These are phyloP conservation scores for Blastocystis sp. DNA, from an alignment of 352 stramenopile genomes.

Conservation along the genomic window DNA sequence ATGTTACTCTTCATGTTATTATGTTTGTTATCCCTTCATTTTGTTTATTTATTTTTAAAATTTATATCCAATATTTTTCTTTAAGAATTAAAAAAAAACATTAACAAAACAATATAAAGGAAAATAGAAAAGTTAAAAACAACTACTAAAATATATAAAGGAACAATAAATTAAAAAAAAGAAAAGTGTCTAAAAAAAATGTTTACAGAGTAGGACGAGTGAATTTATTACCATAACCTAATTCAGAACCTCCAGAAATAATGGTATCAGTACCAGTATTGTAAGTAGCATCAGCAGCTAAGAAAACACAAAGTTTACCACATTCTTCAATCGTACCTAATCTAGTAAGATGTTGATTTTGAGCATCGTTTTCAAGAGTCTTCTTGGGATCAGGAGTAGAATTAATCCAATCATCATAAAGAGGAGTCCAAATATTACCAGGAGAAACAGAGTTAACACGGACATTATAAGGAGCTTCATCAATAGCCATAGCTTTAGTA, in stretches of 20 bases:
- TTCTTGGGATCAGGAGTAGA: conserved; percentile 12
- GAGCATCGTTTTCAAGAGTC: conserved; percentile 15
- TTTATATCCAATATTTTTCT: too few relatives aligned
- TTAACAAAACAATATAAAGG: too few relatives aligned
- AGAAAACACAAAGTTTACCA: conserved; percentile 27
- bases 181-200: too few relatives aligned
- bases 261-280: conserved; percentile 31
- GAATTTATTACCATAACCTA: conserved; percentile 36
- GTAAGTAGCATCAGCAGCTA: conserved; percentile 28
- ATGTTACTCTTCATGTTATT: too few relatives aligned
- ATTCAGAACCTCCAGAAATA: conserved; percentile 25
- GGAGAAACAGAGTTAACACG: conserved; percentile 36
- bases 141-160: too few relatives aligned
- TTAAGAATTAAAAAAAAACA: too few relatives aligned
- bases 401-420: conserved; percentile 33
- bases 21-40: too few relatives aligned
- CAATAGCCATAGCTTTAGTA: conserved; percentile 27
- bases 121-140: too few relatives aligned
- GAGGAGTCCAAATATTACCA: conserved; percentile 31
- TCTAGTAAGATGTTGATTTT: conserved; percentile 25
- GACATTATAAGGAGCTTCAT: conserved; percentile 19
- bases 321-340: conserved; percentile 29
- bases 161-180: too few relatives aligned
- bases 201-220: too few relatives aligned
- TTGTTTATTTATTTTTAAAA: too few relatives aligned